A percentile compares a stretch with the other conserved stretches of the same genome.
These are phyloP conservation scores for Sorghum bicolor DNA, from an alignment of 176 grass and related monocot species.

Conservation along the genomic window DNA sequence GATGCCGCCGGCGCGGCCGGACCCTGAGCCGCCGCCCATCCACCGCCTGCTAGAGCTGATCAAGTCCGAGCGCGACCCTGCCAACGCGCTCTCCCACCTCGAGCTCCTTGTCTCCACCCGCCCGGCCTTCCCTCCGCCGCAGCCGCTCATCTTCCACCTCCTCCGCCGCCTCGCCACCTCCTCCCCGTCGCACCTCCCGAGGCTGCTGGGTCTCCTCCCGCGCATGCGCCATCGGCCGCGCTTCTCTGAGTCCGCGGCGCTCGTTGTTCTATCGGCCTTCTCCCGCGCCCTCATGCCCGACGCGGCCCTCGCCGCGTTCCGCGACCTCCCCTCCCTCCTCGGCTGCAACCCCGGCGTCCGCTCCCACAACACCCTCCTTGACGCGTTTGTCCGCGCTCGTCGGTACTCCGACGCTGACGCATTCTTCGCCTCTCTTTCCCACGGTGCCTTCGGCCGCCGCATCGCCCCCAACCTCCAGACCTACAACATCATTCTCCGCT, in stretches of 20 bases:
- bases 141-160: constrained; percentile 75
- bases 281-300: constrained; percentile 75
- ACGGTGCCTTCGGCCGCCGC: constrained; percentile 48
- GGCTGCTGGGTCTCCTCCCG: constrained; percentile 41
- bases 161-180: constrained; percentile 63
- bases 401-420: constrained; percentile 63
- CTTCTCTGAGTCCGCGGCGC: constrained; percentile 66
- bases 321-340: constrained; percentile 51
- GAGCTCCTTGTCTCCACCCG: constrained; percentile 42
- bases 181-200: constrained; percentile 43
- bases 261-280: constrained; percentile 75
- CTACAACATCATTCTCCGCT: constrained; percentile 89
- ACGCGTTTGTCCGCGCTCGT: constrained; percentile 70
- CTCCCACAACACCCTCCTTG: constrained; percentile 82
- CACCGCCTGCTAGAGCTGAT: constrained; percentile 53
- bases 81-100: constrained; percentile 62
- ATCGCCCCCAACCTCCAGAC: constrained; percentile 74
- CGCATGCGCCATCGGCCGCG: constrained; percentile 41
- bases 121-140: constrained; percentile 47
- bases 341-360: constrained; percentile 73
- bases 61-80: constrained; percentile 51
- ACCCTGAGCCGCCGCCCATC: constrained; percentile 37
- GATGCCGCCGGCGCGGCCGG: constrained; percentile 23
- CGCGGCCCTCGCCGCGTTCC: constrained; percentile 69
- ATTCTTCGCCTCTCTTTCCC: constrained; percentile 70